A percentile compares a stretch with the other conserved stretches of the same genome.
Evolutionary conservation across 2,329 filamentous ascomycete species (phyloP).

Genomic region (Alternaria incomplexa): DNA sequence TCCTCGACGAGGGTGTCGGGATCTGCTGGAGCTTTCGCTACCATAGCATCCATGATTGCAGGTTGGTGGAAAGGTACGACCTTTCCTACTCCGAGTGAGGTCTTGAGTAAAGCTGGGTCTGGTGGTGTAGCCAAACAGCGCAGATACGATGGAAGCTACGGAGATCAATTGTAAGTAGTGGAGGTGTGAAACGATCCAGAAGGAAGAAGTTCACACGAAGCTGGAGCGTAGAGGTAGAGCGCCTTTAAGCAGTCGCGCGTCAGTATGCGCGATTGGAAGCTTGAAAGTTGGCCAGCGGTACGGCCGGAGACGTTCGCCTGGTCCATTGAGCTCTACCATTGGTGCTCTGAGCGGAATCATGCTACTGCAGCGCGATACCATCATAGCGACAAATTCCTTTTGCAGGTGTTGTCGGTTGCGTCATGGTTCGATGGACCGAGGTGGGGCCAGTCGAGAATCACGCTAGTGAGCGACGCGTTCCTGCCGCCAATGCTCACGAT

Average conservation of each 20-base stretch:
- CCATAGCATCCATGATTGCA: slow-evolving; percentile 33
- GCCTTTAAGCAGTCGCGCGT: slow-evolving; percentile 12
- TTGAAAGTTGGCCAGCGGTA: slow-evolving; percentile 7
- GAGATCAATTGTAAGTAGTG: neutral
- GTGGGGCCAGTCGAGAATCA: slow-evolving; percentile 9
- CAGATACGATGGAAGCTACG: neutral
- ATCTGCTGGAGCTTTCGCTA: slow-evolving; percentile 25
- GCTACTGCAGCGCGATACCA: slow-evolving; percentile 20
- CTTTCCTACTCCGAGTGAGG: slow-evolving; percentile 3
- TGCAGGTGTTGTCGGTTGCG: slow-evolving; percentile 14
- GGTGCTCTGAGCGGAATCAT: slow-evolving; percentile 4
- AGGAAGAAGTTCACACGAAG: neutral
- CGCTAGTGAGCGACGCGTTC: slow-evolving; percentile 11
- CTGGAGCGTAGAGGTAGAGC: neutral
- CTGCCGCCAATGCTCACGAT: slow-evolving; percentile 1
- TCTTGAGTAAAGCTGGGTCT: slow-evolving; percentile 2
- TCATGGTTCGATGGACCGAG: slow-evolving; percentile 16
- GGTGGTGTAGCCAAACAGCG: neutral
- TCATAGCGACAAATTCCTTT: slow-evolving; percentile 25
- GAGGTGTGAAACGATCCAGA: neutral
- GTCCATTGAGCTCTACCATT: slow-evolving; percentile 22
- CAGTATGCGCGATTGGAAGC: slow-evolving; percentile 9
- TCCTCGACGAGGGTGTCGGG: slow-evolving; percentile 36
- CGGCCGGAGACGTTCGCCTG: slow-evolving; percentile 19
- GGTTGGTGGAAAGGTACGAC: slow-evolving; percentile 4